Conservation (phyloP, 805 yeast species). For the Lipomyces japonicus region DNA sequence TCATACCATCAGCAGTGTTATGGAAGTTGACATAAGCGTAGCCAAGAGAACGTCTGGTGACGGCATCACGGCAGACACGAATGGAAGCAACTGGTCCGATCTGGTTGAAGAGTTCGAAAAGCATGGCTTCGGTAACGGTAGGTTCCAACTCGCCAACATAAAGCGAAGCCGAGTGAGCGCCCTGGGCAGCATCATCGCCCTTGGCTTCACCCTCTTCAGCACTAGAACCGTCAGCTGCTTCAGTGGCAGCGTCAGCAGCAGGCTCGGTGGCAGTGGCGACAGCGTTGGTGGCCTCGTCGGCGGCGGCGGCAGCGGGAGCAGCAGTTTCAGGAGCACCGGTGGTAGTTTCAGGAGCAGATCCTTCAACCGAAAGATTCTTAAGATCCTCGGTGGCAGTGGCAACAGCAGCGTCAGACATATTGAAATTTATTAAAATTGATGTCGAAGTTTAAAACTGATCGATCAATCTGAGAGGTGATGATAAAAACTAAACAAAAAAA, state of each 20-base stretch:
- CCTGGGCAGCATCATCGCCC: slow-evolving; percentile 36
- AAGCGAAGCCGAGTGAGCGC: slow-evolving; percentile 58
- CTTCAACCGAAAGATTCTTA: slow-evolving; percentile 27
- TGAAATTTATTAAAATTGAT: neutral
- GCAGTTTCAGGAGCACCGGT: slow-evolving; percentile 13
- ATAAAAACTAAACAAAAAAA: neutral
- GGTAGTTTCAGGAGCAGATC: slow-evolving; percentile 4
- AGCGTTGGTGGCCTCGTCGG: slow-evolving; percentile 8
- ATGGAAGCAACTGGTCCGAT: slow-evolving; percentile 94
- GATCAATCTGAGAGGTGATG: neutral
- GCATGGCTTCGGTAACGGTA: slow-evolving; percentile 85
- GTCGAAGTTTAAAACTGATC: neutral
- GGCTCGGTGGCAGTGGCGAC: slow-evolving; percentile 4
- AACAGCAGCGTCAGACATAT: slow-evolving; percentile 30
- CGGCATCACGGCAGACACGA: slow-evolving; percentile 98
- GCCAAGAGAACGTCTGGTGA: slow-evolving; percentile 93
- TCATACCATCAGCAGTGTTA: slow-evolving; percentile 70
- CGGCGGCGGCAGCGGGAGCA: slow-evolving; percentile 6
- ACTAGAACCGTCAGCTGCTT: slow-evolving; percentile 33
- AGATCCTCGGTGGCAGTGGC: slow-evolving; percentile 29
- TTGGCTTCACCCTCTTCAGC: slow-evolving; percentile 34
- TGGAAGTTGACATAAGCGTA: slow-evolving; percentile 98
- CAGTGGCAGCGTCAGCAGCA: slow-evolving; percentile 28
- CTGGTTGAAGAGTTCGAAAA: slow-evolving; percentile 91
- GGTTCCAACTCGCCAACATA: slow-evolving; percentile 97